These are phyloP conservation scores for Agaricus blazei DNA, from an alignment of 768 basidiomycete genomes.

Conservation along the genomic window DNA sequence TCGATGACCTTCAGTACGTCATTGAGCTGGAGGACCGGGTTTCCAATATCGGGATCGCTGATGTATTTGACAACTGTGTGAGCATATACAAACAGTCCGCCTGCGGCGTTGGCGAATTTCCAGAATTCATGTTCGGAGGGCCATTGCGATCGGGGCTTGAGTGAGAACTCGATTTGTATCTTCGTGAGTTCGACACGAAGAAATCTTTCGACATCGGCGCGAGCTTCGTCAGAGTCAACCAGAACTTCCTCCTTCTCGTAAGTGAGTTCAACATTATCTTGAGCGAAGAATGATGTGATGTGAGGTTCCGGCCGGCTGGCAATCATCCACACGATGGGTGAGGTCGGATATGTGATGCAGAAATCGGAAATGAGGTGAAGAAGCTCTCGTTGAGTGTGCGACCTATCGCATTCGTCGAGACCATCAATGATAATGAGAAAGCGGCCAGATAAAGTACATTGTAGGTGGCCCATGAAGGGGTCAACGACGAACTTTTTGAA, in stretches of 20 bases:
- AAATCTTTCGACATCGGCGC: not conserved
- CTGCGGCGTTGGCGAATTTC: not conserved
- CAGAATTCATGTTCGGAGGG: not conserved
- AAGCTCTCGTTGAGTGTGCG: not conserved
- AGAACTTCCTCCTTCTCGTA: not conserved
- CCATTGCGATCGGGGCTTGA: not conserved
- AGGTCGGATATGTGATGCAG: not conserved
- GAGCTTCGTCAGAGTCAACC: not conserved
- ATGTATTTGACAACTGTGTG: not conserved
- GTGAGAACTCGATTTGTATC: not conserved
- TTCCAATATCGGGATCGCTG: not conserved
- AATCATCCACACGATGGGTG: not conserved
- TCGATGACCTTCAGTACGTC: slow-evolving; percentile 3
- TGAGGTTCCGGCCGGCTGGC: slow-evolving; percentile 1
- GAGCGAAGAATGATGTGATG: not conserved
- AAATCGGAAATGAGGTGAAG: not conserved
- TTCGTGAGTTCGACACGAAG: not conserved
- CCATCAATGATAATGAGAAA: slow-evolving; percentile 1
- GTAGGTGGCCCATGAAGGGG: slow-evolving; percentile 1
- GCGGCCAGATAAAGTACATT: not conserved
- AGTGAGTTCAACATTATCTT: not conserved
- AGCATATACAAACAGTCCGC: not conserved
- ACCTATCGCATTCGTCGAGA: not conserved
- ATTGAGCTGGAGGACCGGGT: not conserved
- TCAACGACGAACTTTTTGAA: slow-evolving; percentile 12